These are phyloP conservation scores for Candida nonsorbophila DNA, from an alignment of 805 yeast genomes.

Conservation along the genomic window DNA sequence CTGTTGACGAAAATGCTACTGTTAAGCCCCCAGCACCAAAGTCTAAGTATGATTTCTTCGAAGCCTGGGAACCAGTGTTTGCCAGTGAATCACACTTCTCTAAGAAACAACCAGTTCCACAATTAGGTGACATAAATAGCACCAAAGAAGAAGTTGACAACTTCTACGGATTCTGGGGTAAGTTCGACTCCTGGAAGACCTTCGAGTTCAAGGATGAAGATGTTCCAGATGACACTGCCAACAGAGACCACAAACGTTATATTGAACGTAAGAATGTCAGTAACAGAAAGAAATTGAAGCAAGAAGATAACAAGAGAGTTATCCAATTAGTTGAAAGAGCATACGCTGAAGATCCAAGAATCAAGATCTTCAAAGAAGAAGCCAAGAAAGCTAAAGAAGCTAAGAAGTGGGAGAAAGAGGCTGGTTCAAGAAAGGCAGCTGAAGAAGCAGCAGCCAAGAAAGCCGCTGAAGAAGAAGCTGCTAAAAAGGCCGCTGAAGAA, in stretches of 20 bases:
- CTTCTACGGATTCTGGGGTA: slow-evolving; percentile 90
- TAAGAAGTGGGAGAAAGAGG: slow-evolving; percentile 96
- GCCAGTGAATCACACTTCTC: slow-evolving; percentile 90
- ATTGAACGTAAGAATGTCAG: slow-evolving; percentile 96
- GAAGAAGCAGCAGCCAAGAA: slow-evolving; percentile 82
- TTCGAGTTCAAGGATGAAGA: slow-evolving; percentile 98
- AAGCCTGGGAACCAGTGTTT: slow-evolving; percentile 90
- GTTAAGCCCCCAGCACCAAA: slow-evolving; percentile 72
- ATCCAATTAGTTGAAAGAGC: slow-evolving; percentile 86
- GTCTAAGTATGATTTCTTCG: slow-evolving; percentile 73
- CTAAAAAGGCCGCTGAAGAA: slow-evolving; percentile 70
- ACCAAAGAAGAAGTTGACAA: slow-evolving; percentile 79
- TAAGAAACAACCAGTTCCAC: slow-evolving; percentile 83
- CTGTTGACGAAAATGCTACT: slow-evolving; percentile 86
- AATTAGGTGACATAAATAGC: slow-evolving; percentile 62
- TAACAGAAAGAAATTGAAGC: slow-evolving; percentile 95
- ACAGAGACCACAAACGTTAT: slow-evolving; percentile 99
- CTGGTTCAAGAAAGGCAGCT: slow-evolving; percentile 95
- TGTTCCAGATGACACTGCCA: slow-evolving; percentile 97
- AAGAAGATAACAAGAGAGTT: slow-evolving; percentile 90
- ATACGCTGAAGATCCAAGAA: slow-evolving; percentile 88
- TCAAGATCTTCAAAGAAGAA: slow-evolving; percentile 85
- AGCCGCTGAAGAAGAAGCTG: slow-evolving; percentile 83
- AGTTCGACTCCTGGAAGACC: slow-evolving; percentile 96
- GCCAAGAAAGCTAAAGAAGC: slow-evolving; percentile 93